Evolutionary conservation across 1,139 yeast genomes (phyloP), one percentile per base, ranked within the genome.

Genomic region (Yamadazyma membranifaciens): DNA sequence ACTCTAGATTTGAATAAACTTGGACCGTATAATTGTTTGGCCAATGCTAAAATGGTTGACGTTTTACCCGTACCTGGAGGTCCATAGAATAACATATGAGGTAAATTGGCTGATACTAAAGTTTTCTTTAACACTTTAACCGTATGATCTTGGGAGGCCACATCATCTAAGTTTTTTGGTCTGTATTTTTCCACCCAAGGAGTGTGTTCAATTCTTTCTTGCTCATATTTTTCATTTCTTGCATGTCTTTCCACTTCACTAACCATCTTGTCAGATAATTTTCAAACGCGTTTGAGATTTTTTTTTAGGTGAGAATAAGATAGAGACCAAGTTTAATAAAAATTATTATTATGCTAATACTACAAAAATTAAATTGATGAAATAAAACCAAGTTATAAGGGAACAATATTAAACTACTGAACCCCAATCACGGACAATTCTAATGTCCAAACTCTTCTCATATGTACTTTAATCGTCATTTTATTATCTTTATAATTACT

Each of bases 31-130:
- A 91, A 65, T 55, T 88, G 91, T 53, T 81, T 84, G 1, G 96
- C 91, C 49, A 91, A 68, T 2, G 97, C 97, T 39, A 91, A 66
- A 37, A 91, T 84, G 0, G 98, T 91, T 1, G 97, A 88, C 0
- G 98, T 91, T 56, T 91, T 91, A 46, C 98, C 98, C 0, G 98
- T 91, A 26, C 98, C 98, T 38, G 98, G 97, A 6, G 98, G 97
- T 0, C 98, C 98, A 59, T 91, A 91, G 64, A 91, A 91, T 37
- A 92, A 67, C 96, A 91, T 87, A 60, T 92, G 98, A 2, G 98
- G 98, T 42, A 89, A 66, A 58, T 92, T 91, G 34, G 92, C 85
- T 2, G 94, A 79, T 41, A 80, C 74, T 25, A 94, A 62, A 0
- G 96, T 85, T 55, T 83, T 81, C 59, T 85, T 83, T 49, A 92